Conservation (phyloP, 768 basidiomycete genomes). For the Pulveroboletus sp. region DNA sequence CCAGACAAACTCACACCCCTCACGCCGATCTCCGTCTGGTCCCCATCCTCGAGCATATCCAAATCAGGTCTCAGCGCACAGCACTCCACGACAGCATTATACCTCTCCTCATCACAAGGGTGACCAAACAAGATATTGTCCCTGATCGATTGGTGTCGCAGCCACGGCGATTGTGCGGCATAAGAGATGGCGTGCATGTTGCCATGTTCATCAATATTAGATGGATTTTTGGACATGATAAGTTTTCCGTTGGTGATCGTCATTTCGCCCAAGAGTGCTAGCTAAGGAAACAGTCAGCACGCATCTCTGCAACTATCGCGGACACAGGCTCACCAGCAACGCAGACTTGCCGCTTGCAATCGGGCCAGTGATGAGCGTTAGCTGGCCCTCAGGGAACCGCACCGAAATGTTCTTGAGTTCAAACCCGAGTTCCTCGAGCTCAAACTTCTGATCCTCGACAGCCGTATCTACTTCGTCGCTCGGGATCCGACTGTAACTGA, state of each 20-base stretch:
- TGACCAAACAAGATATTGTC: constrained; percentile 82
- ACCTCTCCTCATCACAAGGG: constrained; percentile 67
- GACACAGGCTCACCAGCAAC: constrained; percentile 32
- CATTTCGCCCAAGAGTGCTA: constrained; percentile 41
- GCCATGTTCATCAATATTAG: constrained; percentile 57
- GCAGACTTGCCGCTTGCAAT: constrained; percentile 53
- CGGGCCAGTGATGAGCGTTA: constrained; percentile 46
- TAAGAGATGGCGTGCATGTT: constrained; percentile 66
- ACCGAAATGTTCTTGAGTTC: constrained; percentile 44
- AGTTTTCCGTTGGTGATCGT: constrained; percentile 34
- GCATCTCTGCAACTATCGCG: neutral
- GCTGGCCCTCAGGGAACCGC: constrained; percentile 43
- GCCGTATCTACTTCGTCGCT: constrained; percentile 8
- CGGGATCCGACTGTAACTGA: neutral
- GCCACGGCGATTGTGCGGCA: constrained; percentile 70
- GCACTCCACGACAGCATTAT: constrained; percentile 73
- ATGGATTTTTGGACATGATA: constrained; percentile 45
- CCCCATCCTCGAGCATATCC: constrained; percentile 83
- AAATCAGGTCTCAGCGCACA: constrained; percentile 84
- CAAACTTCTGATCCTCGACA: constrained; percentile 12
- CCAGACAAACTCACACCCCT: constrained; percentile 76
- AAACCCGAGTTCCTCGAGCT: constrained; percentile 34
- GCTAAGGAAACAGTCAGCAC: constrained; percentile 11
- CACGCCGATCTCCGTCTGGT: constrained; percentile 79
- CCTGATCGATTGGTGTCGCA: constrained; percentile 69